Conservation (phyloP, 208 protist genomes). For the Crithidia fasciculata region DNA sequence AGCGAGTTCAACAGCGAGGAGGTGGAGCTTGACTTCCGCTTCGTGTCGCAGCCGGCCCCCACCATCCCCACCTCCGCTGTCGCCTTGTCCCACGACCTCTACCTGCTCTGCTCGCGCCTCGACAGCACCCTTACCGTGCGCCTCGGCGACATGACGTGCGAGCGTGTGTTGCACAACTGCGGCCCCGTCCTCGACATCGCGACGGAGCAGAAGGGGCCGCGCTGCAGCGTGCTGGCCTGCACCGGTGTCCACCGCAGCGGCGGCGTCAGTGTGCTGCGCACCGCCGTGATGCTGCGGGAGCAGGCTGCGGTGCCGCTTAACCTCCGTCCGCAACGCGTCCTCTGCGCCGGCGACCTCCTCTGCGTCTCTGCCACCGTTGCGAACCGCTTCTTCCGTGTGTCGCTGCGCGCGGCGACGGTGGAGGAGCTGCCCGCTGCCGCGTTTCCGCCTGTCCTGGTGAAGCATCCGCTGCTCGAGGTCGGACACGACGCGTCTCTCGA, state of each 20-base stretch:
- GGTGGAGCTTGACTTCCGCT: conserved; percentile 32
- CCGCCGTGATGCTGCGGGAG: conserved; percentile 58
- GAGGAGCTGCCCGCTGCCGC: background rate
- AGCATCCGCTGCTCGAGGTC: conserved; percentile 14
- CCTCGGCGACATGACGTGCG: conserved; percentile 33
- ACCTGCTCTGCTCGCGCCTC: conserved; percentile 65
- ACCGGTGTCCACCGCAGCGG: conserved; percentile 68
- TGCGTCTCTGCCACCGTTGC: conserved; percentile 4
- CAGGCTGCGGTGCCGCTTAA: conserved; percentile 14
- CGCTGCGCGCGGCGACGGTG: conserved; percentile 6
- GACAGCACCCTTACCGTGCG: conserved; percentile 58
- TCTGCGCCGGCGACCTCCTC: conserved; percentile 30
- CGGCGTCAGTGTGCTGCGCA: conserved; percentile 71
- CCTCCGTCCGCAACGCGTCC: conserved; percentile 13
- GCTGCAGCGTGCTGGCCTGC: conserved; percentile 67
- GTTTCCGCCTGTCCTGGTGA: conserved; percentile 8
- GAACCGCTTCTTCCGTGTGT: conserved; percentile 30
- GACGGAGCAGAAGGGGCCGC: conserved; percentile 45
- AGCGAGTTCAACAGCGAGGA: conserved; percentile 6
- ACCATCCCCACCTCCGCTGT: conserved; percentile 40
- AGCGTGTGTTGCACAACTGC: conserved; percentile 60
- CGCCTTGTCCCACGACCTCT: conserved; percentile 25
- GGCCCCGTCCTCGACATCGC: conserved; percentile 80
- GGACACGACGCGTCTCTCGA: conserved; percentile 6
- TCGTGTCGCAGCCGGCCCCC: conserved; percentile 23